Percentiles rank a stretch among this genome's conserved stretches.
These are phyloP conservation scores for Ogataea dorogensis DNA, from an alignment of 805 yeast genomes.

Conservation along the genomic window DNA sequence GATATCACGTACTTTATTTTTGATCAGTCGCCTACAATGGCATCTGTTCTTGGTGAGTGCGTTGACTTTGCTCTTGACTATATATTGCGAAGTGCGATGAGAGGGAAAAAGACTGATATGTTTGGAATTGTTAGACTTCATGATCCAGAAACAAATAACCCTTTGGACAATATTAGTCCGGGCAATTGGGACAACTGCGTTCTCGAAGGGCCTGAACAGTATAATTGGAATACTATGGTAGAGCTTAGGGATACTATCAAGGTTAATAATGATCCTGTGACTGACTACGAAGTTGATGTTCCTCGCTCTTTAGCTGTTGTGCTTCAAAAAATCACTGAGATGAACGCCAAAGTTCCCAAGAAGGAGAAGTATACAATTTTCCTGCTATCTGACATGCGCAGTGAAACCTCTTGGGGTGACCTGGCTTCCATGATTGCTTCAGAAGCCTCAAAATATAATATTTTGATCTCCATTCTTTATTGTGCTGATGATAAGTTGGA, in stretches of 20 bases:
- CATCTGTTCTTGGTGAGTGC: constrained; percentile 38
- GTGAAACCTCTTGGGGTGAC: constrained; percentile 20
- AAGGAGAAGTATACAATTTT: constrained; percentile 20
- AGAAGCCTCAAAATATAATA: constrained; percentile 15
- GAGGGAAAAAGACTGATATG: constrained; percentile 29
- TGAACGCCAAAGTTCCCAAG: constrained; percentile 12
- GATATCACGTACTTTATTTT: constrained; percentile 39
- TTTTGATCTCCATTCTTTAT: constrained; percentile 17
- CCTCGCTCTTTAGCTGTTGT: constrained; percentile 30
- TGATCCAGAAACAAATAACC: constrained; percentile 27
- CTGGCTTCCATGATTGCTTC: constrained; percentile 15
- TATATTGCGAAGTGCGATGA: constrained; percentile 31
- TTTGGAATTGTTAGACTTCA: constrained; percentile 27
- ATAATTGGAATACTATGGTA: constrained; percentile 19
- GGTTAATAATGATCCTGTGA: constrained; percentile 19
- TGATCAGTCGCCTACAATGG: constrained; percentile 48
- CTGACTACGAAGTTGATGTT: constrained; percentile 27
- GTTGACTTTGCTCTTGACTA: constrained; percentile 42
- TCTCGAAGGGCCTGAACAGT: constrained; percentile 18
- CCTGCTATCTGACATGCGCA: constrained; percentile 20
- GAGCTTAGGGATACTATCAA: constrained; percentile 14
- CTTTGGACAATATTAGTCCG: constrained; percentile 20
- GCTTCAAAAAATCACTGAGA: constrained; percentile 18
- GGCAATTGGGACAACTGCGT: constrained; percentile 27
- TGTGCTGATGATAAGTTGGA: constrained; percentile 13